These are phyloP conservation scores for Pseudopediastrum boryanum DNA, from an alignment of 139 green algal genomes.

Conservation along the genomic window DNA sequence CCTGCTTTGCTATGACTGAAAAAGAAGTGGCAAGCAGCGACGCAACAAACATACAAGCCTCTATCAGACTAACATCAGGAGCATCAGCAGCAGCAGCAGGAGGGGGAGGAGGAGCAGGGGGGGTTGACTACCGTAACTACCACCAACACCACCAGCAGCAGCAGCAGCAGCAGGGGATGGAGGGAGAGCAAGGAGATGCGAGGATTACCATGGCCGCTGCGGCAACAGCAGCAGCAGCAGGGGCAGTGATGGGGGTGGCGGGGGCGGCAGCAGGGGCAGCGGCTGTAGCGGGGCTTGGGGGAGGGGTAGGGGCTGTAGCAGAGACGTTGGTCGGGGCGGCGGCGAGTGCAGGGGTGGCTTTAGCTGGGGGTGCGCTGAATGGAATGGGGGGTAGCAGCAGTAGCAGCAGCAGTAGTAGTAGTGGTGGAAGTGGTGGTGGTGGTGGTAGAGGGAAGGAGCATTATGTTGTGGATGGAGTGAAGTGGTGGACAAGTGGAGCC, in stretches of 20 bases:
- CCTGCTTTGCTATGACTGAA: constrained; percentile 99
- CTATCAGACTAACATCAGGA: constrained; percentile 6
- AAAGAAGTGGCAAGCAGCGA: constrained; percentile 94
- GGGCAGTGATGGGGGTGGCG: no score
- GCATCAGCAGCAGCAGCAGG: constrained; percentile 26
- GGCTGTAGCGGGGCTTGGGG: background rate
- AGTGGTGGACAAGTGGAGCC: constrained; percentile 97
- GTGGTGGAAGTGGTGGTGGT: no score
- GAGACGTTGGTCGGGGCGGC: no score
- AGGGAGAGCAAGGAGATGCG: no score
- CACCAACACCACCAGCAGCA: no score
- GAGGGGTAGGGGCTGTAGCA: no score
- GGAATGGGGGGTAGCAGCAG: background rate
- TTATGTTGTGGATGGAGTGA: constrained; percentile 81
- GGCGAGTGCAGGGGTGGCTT: constrained; percentile 37
- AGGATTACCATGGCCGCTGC: no score
- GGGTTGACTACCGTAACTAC: no score
- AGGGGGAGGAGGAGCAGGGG: no score
- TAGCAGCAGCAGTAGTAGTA: constrained; percentile 21
- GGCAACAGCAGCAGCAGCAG: constrained; percentile 18
- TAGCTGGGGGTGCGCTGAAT: background rate
- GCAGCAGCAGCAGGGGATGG: no score
- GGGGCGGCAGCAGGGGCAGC: no score
- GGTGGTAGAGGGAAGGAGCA: constrained; percentile 34
- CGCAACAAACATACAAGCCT: constrained; percentile 94